Conservation (phyloP, 106 monocot species). For the Dioscorea alata region DNA sequence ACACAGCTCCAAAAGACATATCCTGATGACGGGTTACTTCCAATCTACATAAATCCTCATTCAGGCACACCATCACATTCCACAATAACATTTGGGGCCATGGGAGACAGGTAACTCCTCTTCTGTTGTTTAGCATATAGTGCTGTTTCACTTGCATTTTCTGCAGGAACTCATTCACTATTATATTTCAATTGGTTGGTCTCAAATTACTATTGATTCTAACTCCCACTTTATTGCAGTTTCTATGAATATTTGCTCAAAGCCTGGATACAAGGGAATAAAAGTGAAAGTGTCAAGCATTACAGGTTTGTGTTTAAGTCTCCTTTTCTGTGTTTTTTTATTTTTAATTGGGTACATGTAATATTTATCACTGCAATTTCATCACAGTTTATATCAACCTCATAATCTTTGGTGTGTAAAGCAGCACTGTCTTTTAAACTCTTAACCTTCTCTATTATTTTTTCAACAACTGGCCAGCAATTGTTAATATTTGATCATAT, state of each 20-base stretch:
- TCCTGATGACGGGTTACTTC: constrained; percentile 77
- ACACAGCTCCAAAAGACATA: constrained; percentile 57
- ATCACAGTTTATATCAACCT: no score
- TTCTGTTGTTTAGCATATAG: neutral
- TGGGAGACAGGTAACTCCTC: constrained; percentile 75
- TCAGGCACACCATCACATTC: constrained; percentile 53
- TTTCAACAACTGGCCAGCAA: no score
- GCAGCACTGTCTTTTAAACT: no score
- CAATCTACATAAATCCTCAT: constrained; percentile 79
- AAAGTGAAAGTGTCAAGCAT: constrained; percentile 84
- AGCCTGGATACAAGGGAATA: constrained; percentile 95
- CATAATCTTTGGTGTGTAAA: no score
- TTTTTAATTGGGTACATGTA: neutral
- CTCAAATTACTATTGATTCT: neutral
- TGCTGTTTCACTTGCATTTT: neutral
- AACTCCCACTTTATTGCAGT: constrained; percentile 37
- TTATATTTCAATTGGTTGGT: neutral
- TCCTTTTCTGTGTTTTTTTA: neutral
- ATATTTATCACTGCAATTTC: no score
- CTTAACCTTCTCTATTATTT: no score
- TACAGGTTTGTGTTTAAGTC: constrained; percentile 52
- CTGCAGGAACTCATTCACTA: neutral
- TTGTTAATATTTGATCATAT: no score
- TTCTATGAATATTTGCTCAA: constrained; percentile 98
- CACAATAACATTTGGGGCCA: constrained; percentile 88